These are phyloP conservation scores for Rhodotorula sphaerocarpa DNA, from an alignment of 768 basidiomycete species.

Conservation along the genomic window DNA sequence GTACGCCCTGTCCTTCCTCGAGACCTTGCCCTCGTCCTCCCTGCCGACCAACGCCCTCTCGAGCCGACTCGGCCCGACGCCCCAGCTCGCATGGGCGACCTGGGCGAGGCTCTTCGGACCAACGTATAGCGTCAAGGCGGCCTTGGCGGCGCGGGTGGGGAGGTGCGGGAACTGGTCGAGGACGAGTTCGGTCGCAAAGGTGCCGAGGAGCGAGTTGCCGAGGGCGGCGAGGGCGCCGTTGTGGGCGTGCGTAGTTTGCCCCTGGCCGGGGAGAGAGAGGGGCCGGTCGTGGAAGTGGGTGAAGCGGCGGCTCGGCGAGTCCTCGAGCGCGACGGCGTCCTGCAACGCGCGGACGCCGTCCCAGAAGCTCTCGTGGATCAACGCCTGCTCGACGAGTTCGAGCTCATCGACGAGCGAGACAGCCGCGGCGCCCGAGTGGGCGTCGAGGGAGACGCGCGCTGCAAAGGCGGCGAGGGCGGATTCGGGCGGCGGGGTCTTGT, in stretches of 20 bases:
- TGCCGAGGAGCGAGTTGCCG: constrained; percentile 80
- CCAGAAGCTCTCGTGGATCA: constrained; percentile 31
- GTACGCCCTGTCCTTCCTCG: constrained; percentile 23
- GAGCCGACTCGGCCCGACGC: constrained; percentile 31
- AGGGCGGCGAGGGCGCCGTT: constrained; percentile 68
- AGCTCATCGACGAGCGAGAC: constrained; percentile 16
- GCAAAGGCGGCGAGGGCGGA: constrained; percentile 34
- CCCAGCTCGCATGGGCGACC: constrained; percentile 64
- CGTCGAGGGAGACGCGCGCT: constrained; percentile 15
- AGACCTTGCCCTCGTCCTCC: constrained; percentile 25
- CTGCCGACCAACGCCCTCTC: constrained; percentile 21
- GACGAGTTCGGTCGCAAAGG: constrained; percentile 79
- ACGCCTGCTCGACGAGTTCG: constrained; percentile 28
- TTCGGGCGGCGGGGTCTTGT: constrained; percentile 27
- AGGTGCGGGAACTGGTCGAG: constrained; percentile 71
- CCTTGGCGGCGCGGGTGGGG: constrained; percentile 82
- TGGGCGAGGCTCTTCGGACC: constrained; percentile 73
- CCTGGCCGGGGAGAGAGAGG: constrained; percentile 37
- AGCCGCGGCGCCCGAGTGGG: background rate
- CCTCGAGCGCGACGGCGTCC: constrained; percentile 45
- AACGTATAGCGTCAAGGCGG: constrained; percentile 83
- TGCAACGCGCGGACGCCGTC: constrained; percentile 7
- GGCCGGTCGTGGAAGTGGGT: constrained; percentile 42
- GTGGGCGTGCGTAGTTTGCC: constrained; percentile 47
- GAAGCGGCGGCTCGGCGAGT: constrained; percentile 57